Evolutionary conservation across 2,329 filamentous ascomycete genomes (phyloP).

Genomic region (Nemania sp.): DNA sequence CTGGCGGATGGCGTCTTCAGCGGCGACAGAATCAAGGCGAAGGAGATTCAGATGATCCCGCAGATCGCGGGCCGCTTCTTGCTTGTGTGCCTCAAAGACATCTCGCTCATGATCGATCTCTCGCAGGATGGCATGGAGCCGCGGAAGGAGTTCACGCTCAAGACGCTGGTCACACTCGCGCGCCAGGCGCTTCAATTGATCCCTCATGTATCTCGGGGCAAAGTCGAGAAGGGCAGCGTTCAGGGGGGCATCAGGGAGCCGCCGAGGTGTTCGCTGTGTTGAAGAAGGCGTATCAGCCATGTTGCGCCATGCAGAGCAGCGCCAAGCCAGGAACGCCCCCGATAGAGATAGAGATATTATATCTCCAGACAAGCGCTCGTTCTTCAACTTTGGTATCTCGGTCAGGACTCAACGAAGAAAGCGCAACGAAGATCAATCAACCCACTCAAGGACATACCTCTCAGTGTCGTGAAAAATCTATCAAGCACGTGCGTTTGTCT

Average conservation of each 20-base stretch:
- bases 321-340: not conserved
- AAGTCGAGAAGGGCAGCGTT: constrained; percentile 36
- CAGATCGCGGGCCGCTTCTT: constrained; percentile 30
- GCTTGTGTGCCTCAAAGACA: constrained; percentile 34
- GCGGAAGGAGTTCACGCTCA: constrained; percentile 35
- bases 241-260: constrained; percentile 26
- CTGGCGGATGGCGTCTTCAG: constrained; percentile 31
- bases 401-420: not conserved
- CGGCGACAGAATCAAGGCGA: constrained; percentile 28
- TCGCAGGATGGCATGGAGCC: constrained; percentile 32
- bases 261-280: constrained; percentile 14
- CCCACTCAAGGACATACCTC: not conserved
- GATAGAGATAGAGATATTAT: not conserved
- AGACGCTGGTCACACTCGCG: constrained; percentile 35
- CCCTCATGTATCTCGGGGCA: constrained; percentile 34
- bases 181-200: constrained; percentile 34
- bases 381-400: not conserved
- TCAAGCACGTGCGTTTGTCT: not conserved
- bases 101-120: constrained; percentile 36
- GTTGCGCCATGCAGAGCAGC: constrained; percentile 19
- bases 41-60: constrained; percentile 34
- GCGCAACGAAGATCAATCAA: not conserved
- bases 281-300: constrained; percentile 28
- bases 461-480: not conserved
- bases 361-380: not conserved